Evolutionary conservation across 306 rosid genomes (phyloP).

Genomic region (Prunus armeniaca): DNA sequence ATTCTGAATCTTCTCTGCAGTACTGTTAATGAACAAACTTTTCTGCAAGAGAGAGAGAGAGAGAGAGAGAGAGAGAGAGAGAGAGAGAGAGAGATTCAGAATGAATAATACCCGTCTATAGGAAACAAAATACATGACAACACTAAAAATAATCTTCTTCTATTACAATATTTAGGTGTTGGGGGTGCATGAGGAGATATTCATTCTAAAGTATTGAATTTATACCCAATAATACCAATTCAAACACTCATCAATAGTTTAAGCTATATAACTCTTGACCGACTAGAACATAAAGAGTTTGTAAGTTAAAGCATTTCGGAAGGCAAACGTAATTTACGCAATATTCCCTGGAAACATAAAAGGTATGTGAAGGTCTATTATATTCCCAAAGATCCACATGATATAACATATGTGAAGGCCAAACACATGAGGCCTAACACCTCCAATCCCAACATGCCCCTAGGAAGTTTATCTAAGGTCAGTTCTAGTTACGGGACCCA

Average conservation of each 20-base stretch:
- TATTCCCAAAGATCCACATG: not conserved
- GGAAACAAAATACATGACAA: not conserved
- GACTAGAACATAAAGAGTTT: no score
- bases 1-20: constrained; percentile 4
- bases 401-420: not conserved
- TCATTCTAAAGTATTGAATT: not conserved
- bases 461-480: not conserved
- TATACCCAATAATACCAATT: no score
- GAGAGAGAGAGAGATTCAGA: not conserved
- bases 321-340: not conserved
- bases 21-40: not conserved
- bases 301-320: no score
- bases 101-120: not conserved
- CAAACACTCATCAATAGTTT: no score
- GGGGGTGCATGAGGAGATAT: not conserved
- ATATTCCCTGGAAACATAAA: not conserved
- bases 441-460: not conserved
- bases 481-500: no score
- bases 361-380: not conserved
- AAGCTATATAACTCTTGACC: no score
- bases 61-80: not conserved
- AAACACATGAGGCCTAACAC: not conserved
- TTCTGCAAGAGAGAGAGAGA: constrained; percentile 11
- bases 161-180: not conserved
- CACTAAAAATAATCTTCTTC: not conserved